Evolutionary conservation across 306 rosid genomes (phyloP).

Genomic region (Argentina anserina): DNA sequence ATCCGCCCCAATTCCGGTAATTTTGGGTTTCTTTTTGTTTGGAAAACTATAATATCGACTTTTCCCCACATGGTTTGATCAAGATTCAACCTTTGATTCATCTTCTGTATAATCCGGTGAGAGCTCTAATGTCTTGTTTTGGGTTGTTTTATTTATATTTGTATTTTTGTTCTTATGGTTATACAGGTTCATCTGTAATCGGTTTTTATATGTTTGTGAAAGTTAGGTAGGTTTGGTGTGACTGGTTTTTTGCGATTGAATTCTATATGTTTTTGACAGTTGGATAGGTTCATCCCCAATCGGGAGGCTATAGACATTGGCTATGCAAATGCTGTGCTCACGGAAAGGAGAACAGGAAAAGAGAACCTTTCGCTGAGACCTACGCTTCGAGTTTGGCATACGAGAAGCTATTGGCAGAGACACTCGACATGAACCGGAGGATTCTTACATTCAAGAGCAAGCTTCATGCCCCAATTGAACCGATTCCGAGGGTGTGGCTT

Average conservation of each 20-base stretch:
- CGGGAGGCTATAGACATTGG: slow-evolving; percentile 51
- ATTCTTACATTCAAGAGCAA: slow-evolving; percentile 64
- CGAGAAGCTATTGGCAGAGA: slow-evolving; percentile 36
- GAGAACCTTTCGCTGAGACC: slow-evolving; percentile 30
- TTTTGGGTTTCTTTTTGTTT: background rate
- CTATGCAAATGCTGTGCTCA: slow-evolving; percentile 50
- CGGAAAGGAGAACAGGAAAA: slow-evolving; percentile 28
- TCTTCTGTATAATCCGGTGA: background rate
- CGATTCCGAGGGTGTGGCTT: slow-evolving; percentile 26
- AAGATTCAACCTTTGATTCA: background rate
- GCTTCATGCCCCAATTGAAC: slow-evolving; percentile 37
- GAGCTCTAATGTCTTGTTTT: background rate
- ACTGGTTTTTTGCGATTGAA: background rate
- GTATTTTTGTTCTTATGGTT: background rate
- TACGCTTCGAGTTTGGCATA: slow-evolving; percentile 37
- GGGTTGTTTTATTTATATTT: background rate
- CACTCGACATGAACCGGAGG: slow-evolving; percentile 48
- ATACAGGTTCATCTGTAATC: background rate
- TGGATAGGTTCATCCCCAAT: slow-evolving; percentile 22
- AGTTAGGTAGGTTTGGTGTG: background rate
- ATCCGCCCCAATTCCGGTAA: background rate
- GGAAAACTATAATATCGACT: background rate
- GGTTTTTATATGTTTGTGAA: background rate
- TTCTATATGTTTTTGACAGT: background rate
- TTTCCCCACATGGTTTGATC: background rate